Percentiles rank a stretch among this genome's conserved stretches.
These are phyloP conservation scores for Dipteronia sinensis DNA, from an alignment of 345 rosid species.

Conservation along the genomic window DNA sequence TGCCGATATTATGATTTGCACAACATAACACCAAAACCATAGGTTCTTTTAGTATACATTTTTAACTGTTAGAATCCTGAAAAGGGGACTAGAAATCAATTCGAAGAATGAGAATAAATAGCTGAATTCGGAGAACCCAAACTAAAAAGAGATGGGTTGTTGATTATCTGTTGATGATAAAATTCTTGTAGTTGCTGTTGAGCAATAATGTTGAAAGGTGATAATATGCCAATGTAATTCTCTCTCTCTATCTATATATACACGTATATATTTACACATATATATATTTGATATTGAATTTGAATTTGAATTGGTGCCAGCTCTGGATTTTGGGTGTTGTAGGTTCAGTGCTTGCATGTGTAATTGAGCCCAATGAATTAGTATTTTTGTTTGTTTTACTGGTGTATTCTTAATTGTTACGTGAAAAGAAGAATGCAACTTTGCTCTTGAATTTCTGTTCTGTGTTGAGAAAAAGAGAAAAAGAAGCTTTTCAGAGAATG, in stretches of 20 bases:
- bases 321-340: neutral
- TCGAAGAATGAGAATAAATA: neutral
- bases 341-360: neutral
- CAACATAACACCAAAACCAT: neutral
- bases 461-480: neutral
- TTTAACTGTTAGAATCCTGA: neutral
- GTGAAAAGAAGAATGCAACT: neutral
- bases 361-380: neutral
- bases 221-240: conserved; percentile 46
- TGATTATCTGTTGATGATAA: neutral
- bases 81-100: too few species aligned
- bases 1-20: conserved; percentile 13
- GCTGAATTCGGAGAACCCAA: conserved; percentile 32
- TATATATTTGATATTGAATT: neutral
- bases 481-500: neutral
- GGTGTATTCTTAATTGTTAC: neutral
- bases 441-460: neutral
- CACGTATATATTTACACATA: neutral
- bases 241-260: conserved; percentile 18
- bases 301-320: neutral
- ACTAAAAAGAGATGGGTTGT: neutral
- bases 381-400: neutral
- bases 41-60: neutral
- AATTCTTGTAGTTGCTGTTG: conserved; percentile 6
- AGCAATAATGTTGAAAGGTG: neutral